phyloP scores from a whole-genome alignment of 1,284 basidiomycete species.

The Schizopora paradoxa region DNA sequence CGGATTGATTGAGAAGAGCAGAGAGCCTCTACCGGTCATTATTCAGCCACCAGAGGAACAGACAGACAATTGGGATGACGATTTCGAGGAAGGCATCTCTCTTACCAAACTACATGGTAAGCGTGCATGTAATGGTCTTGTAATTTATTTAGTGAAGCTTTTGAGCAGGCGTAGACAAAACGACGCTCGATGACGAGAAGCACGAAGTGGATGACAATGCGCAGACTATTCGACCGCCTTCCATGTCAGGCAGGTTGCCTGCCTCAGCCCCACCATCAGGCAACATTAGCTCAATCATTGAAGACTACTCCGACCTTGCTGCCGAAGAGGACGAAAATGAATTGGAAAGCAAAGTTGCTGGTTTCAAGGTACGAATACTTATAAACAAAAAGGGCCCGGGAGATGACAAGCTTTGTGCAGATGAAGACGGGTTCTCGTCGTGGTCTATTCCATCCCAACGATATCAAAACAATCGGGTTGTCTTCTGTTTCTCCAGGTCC shows the following conservation, averaged over 20 bases:
- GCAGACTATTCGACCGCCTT: slow-evolving; percentile 71
- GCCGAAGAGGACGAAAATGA: slow-evolving; percentile 68
- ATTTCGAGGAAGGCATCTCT: slow-evolving; percentile 92
- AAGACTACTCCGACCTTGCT: slow-evolving; percentile 87
- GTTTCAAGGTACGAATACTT: slow-evolving; percentile 60
- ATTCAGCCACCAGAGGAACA: slow-evolving; percentile 73
- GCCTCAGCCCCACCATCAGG: slow-evolving; percentile 55
- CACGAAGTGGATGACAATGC: slow-evolving; percentile 66
- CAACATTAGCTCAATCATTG: slow-evolving; percentile 62
- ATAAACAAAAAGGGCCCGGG: background rate
- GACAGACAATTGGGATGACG: slow-evolving; percentile 95
- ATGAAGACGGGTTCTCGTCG: slow-evolving; percentile 65
- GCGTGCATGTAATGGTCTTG: slow-evolving; percentile 16
- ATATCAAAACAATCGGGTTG: slow-evolving; percentile 70
- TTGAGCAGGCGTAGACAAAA: slow-evolving; percentile 54
- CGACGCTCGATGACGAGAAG: slow-evolving; percentile 54
- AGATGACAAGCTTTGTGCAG: slow-evolving; percentile 29
- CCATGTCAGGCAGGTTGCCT: slow-evolving; percentile 39
- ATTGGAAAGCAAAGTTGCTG: slow-evolving; percentile 70
- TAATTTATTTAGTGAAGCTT: background rate
- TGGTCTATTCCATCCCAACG: slow-evolving; percentile 83
- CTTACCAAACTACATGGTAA: slow-evolving; percentile 77
- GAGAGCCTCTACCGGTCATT: slow-evolving; percentile 47
- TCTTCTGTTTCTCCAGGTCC: slow-evolving; percentile 46
- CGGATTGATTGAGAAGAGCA: slow-evolving; percentile 49